A percentile compares a stretch with the other conserved stretches of the same genome.
These are phyloP conservation scores for Hypoxylon sp. DNA, from an alignment of 2,329 filamentous ascomycete genomes.

Conservation along the genomic window DNA sequence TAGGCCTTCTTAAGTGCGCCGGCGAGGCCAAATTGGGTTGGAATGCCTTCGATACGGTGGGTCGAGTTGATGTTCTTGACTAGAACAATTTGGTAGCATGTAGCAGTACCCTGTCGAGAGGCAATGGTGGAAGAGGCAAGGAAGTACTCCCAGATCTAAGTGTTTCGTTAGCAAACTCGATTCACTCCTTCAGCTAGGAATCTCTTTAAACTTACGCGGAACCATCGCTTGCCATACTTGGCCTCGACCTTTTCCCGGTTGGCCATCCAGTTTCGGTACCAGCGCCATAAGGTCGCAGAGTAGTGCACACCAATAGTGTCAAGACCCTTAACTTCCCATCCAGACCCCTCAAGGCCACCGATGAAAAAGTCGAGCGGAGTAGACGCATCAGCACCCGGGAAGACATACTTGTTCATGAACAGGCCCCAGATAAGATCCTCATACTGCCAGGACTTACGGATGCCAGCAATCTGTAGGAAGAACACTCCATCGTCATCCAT, in stretches of 20 bases:
- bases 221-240: constrained; percentile 97
- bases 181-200: neutral
- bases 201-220: constrained; percentile 72
- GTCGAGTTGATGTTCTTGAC: constrained; percentile 87
- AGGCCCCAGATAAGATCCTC: constrained; percentile 98
- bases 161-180: constrained; percentile 23
- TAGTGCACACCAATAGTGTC: constrained; percentile 98
- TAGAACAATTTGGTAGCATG: constrained; percentile 80
- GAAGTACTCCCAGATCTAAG: constrained; percentile 79
- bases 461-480: constrained; percentile 94
- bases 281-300: constrained; percentile 94
- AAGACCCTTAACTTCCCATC: constrained; percentile 89
- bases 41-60: constrained; percentile 76
- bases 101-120: constrained; percentile 77
- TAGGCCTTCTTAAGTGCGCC: constrained; percentile 61
- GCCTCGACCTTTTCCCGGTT: constrained; percentile 92
- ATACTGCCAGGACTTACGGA: constrained; percentile 96
- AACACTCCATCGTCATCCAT: constrained; percentile 95
- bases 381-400: constrained; percentile 95
- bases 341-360: constrained; percentile 83
- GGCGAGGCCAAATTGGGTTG: constrained; percentile 69
- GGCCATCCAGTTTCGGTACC: constrained; percentile 98
- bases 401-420: constrained; percentile 99
- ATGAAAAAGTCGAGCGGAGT: constrained; percentile 91
- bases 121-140: constrained; percentile 78